Percentiles rank a stretch among this genome's conserved stretches.
Conservation (phyloP, 352 stramenopile species). For the Thraustochytrium striatum region DNA sequence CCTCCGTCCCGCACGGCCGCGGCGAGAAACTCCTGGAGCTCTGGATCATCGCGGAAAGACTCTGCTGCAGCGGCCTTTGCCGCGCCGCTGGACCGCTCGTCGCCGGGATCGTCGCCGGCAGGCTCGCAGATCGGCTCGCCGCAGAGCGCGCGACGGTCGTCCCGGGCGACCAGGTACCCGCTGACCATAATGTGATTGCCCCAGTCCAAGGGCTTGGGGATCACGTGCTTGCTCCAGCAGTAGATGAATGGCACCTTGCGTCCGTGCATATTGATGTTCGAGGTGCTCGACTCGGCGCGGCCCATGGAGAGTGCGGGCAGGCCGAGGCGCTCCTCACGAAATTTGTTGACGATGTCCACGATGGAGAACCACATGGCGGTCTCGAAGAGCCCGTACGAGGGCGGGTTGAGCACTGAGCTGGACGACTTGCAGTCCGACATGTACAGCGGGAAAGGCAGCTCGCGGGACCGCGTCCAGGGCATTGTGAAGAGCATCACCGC, state of each 20-base stretch:
- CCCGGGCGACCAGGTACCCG: slow-evolving; percentile 18
- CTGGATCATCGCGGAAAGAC: not conserved
- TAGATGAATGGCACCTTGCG: slow-evolving; percentile 44
- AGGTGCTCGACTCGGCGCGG: slow-evolving; percentile 10
- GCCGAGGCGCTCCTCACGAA: slow-evolving; percentile 3
- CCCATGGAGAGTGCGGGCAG: not conserved
- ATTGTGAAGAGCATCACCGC: slow-evolving; percentile 39
- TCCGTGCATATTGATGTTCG: slow-evolving; percentile 23
- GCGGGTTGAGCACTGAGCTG: slow-evolving; percentile 27
- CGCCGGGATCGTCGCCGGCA: not conserved
- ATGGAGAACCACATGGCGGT: slow-evolving; percentile 17
- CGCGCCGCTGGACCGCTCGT: not conserved
- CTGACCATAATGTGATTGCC: slow-evolving; percentile 42
- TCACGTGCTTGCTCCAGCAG: slow-evolving; percentile 38
- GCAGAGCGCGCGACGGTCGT: slow-evolving; percentile 2
- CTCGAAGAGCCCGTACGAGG: slow-evolving; percentile 41
- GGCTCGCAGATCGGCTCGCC: not conserved
- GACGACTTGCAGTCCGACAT: not conserved
- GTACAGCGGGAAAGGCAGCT: slow-evolving; percentile 40
- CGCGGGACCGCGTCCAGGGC: slow-evolving; percentile 33
- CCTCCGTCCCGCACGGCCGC: not conserved
- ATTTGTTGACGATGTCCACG: slow-evolving; percentile 24
- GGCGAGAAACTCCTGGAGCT: not conserved
- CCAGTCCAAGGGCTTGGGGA: slow-evolving; percentile 37
- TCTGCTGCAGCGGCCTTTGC: too few relatives aligned